Evolutionary conservation across 495 filamentous ascomycete genomes (phyloP).

Genomic region (Aspergillus homomorphus): DNA sequence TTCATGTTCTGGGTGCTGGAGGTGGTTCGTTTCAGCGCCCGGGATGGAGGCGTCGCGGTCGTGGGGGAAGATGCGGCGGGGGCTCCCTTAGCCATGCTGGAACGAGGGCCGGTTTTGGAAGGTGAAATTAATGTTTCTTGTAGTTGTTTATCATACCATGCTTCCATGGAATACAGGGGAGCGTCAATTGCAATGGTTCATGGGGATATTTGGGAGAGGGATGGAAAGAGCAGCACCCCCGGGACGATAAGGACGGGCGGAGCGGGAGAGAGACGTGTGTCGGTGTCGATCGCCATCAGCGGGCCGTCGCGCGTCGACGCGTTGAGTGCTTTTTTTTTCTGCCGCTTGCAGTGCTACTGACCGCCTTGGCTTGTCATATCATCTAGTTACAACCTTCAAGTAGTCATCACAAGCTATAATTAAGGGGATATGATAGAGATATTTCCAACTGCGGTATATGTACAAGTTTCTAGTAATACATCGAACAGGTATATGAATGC

Average conservation of each 20-base stretch:
- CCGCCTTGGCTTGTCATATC: neutral
- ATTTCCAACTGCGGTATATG: neutral
- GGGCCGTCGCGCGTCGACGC: constrained; percentile 40
- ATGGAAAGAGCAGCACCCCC: neutral
- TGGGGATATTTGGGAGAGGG: neutral
- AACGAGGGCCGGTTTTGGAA: neutral
- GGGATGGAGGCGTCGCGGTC: constrained; percentile 39
- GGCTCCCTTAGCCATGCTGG: constrained; percentile 36
- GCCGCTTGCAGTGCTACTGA: neutral
- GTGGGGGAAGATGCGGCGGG: constrained; percentile 36
- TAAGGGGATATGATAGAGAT: no score
- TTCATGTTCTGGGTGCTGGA: constrained; percentile 55
- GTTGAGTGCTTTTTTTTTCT: constrained; percentile 33
- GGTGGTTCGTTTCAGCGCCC: constrained; percentile 42
- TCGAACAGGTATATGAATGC: neutral
- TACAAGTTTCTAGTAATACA: constrained; percentile 9
- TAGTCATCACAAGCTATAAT: no score
- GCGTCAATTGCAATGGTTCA: neutral
- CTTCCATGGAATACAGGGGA: neutral
- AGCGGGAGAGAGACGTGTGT: constrained; percentile 16
- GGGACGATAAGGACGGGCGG: constrained; percentile 22
- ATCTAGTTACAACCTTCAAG: neutral
- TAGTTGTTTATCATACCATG: constrained; percentile 6
- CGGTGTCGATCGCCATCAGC: neutral
- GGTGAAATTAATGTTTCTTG: neutral